These are phyloP conservation scores for Macrolepiota dolichaula DNA, from an alignment of 768 basidiomycete genomes.

Conservation along the genomic window DNA sequence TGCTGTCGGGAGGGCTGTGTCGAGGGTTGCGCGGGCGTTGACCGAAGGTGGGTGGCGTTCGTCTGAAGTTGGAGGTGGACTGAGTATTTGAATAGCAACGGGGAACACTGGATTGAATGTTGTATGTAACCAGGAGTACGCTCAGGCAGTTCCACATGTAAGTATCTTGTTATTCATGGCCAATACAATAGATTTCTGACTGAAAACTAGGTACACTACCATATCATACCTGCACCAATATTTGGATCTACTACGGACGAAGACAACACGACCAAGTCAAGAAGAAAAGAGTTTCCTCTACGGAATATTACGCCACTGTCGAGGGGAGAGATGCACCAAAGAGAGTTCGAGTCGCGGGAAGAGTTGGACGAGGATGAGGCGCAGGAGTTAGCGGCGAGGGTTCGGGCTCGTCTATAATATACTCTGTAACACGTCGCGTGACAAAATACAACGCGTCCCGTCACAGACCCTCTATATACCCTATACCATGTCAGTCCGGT, in stretches of 20 bases:
- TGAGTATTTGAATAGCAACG: constrained; percentile 36
- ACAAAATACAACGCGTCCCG: constrained; percentile 6
- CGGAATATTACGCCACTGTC: constrained; percentile 29
- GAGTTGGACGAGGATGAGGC: constrained; percentile 64
- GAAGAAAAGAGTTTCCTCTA: constrained; percentile 9
- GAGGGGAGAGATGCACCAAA: constrained; percentile 52
- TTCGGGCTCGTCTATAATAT: constrained; percentile 39
- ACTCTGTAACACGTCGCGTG: constrained; percentile 3
- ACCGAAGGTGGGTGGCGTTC: constrained; percentile 46
- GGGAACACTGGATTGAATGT: constrained; percentile 69
- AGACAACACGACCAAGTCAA: neutral
- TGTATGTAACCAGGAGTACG: constrained; percentile 80
- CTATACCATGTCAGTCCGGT: constrained; percentile 5
- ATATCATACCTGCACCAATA: constrained; percentile 69
- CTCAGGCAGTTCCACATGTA: constrained; percentile 78
- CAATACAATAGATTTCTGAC: neutral
- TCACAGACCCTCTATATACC: constrained; percentile 8
- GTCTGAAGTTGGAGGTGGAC: neutral
- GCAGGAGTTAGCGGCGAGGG: constrained; percentile 35
- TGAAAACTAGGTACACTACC: constrained; percentile 61
- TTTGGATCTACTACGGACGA: constrained; percentile 24
- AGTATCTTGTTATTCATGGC: constrained; percentile 16
- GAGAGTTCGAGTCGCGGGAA: constrained; percentile 54
- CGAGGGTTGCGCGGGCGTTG: constrained; percentile 60
- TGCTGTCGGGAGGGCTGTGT: constrained; percentile 54